Evolutionary conservation across 2,329 filamentous ascomycete genomes (phyloP), one percentile per base, ranked within the genome.

Genomic region (Trichoderma atrobrunneum): DNA sequence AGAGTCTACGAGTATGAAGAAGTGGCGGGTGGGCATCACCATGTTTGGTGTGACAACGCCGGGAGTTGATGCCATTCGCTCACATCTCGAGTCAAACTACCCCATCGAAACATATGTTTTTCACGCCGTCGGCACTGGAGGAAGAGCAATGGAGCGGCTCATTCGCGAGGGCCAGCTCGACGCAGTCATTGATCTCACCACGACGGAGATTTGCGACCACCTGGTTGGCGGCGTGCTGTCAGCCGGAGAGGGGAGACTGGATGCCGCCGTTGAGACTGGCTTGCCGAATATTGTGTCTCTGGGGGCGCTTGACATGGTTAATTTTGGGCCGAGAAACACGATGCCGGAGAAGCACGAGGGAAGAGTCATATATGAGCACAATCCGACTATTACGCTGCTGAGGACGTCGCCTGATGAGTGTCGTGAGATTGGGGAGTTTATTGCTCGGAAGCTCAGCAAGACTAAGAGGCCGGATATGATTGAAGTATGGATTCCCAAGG

Each of bases 1-100:
- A 2, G 48, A 54, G 48, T 7, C 48, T 24, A 43, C 18, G 59
- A 71, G 1, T 48, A 65, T 74, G 10, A 85, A 84, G 75, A 86
- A 84, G 70, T 62, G 66, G 66, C 82, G 86, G 0, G 82, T 93
- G 7, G 91, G 86, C 0, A 86, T 93, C 28, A 92, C 91, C 2
- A 93, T 93, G 91, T 93, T 93, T 76, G 91, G 91, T 2, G 90
- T 93, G 7, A 93, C 91, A 0, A 93, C 91, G 0, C 90, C 90
- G 0, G 88, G 87, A 12, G 90, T 90, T 0, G 87, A 90, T 61
- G 80, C 78, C 1, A 86, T 91, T 2, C 84, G 89, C 0, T 75
- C 79, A 1, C 79, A 86, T 60, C 82, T 92, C 0, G 83, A 87
- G 66, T 73, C 78, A 1, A 79, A 80, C 3, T 80, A 84, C 68